These are phyloP conservation scores for Vitis hybrid DNA, from an alignment of 177 flowering plant genomes.

Conservation along the genomic window DNA sequence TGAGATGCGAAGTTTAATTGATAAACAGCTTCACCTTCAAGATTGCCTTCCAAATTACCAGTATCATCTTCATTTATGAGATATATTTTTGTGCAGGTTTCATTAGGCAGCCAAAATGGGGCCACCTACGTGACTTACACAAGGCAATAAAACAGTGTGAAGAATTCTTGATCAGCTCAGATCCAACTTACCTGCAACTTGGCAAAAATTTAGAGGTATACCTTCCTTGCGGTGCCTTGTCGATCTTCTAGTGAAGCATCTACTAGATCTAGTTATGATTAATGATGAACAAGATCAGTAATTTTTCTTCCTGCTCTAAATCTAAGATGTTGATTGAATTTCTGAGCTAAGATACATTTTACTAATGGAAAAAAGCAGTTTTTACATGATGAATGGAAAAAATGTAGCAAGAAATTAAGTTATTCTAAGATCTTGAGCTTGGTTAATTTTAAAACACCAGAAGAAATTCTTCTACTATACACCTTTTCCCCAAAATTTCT, in stretches of 20 bases:
- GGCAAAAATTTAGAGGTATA: conserved; percentile 46
- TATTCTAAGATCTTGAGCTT: too few species aligned
- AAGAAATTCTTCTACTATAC: too few species aligned
- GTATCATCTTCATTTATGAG: conserved; percentile 8
- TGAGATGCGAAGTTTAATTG: too few species aligned
- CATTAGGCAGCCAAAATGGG: conserved; percentile 58
- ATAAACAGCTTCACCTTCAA: background rate
- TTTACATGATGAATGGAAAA: background rate
- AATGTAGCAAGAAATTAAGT: background rate
- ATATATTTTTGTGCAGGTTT: conserved; percentile 33
- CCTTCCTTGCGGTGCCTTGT: background rate
- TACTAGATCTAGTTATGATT: background rate
- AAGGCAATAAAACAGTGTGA: conserved; percentile 50
- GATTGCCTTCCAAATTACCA: background rate
- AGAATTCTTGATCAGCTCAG: conserved; percentile 34
- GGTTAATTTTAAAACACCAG: too few species aligned
- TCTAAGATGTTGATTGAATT: background rate
- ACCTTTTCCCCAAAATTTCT: too few species aligned
- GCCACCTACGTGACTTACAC: conserved; percentile 47
- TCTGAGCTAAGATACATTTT: background rate
- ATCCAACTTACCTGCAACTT: conserved; percentile 29
- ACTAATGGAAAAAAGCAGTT: background rate
- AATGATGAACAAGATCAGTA: background rate
- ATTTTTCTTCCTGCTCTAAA: background rate
- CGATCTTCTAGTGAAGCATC: background rate